These are phyloP conservation scores for Cytospora leucostoma DNA, from an alignment of 2,329 filamentous ascomycete species.

Conservation along the genomic window DNA sequence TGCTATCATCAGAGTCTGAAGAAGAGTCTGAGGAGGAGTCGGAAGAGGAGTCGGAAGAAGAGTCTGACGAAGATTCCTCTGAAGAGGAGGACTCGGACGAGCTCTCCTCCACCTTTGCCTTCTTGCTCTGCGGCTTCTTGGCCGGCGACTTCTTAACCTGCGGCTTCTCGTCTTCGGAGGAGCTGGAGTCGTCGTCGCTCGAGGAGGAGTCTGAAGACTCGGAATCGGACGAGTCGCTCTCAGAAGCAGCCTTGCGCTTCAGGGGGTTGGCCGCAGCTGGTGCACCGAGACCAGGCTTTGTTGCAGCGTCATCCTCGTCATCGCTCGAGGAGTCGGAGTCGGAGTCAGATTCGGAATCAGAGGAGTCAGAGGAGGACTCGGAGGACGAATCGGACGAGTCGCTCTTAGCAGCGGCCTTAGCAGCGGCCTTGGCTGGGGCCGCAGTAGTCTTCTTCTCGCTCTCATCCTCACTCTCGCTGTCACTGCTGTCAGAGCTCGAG, in stretches of 20 bases:
- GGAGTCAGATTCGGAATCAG: slow-evolving; percentile 12
- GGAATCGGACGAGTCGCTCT: slow-evolving; percentile 42
- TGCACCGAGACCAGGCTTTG: slow-evolving; percentile 30
- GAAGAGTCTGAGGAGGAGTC: slow-evolving; percentile 35
- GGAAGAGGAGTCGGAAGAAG: slow-evolving; percentile 28
- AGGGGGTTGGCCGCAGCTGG: slow-evolving; percentile 42
- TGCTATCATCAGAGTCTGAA: slow-evolving; percentile 37
- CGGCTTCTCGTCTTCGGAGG: slow-evolving; percentile 49
- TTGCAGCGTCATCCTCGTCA: slow-evolving; percentile 30
- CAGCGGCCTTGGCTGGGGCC: slow-evolving; percentile 31
- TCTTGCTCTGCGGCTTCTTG: slow-evolving; percentile 54
- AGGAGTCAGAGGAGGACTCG: not conserved
- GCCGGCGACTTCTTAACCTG: slow-evolving; percentile 43
- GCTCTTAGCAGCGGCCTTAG: slow-evolving; percentile 32
- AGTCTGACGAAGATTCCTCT: slow-evolving; percentile 28
- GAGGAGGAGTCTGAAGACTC: slow-evolving; percentile 36
- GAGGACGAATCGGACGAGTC: slow-evolving; percentile 16
- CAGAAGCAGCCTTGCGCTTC: slow-evolving; percentile 56
- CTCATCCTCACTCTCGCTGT: slow-evolving; percentile 37
- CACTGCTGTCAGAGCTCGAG: slow-evolving; percentile 39
- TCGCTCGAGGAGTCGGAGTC: slow-evolving; percentile 20
- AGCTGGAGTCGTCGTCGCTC: slow-evolving; percentile 42
- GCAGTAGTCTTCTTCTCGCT: slow-evolving; percentile 33
- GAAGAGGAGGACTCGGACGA: slow-evolving; percentile 31
- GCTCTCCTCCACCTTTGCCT: slow-evolving; percentile 47